Base-by-base conservation (phyloP, 129 eudicot genomes). In the Gnaphalium uliginosum region DNA sequence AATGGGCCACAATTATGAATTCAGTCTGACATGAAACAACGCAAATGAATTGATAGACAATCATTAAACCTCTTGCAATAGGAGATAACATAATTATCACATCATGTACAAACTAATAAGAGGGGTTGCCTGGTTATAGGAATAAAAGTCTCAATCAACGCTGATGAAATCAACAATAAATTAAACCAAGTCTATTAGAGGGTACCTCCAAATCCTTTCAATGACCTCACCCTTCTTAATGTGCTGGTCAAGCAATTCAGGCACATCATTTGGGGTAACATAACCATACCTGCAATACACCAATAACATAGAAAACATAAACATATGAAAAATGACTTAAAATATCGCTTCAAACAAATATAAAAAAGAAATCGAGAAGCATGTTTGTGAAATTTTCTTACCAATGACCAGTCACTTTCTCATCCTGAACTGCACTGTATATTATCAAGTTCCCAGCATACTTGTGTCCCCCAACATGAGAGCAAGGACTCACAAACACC, bases 401-500 rank as follows among this genome's bases (percentile, higher is more conserved):
- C 98, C 98, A 94, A 61, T 94, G 89, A 30, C 98, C 98, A 56
- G 81, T 71, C 62, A 90, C 78, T 77, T 88, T 87, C 67, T 86
- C 96, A 37, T 87, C 84, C 68, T 85, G 48, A 67, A 30, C 79
- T 2, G 91, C 76, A 72, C 93, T 86, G 33, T 87, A 94, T n/a
- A 87, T 94, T 43, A 94, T 94, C 78, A 90, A 78, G 76, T 94
- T 94, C 30, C 98, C 98, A 50, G 98, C 98, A 85, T 94, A 94
- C 76, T 94, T 94, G 81, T 94, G 98, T 21, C 98, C 98, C 50
- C 98, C 98, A 78, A 94, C 76, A 62, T 94, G 98, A 18, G 98
- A 94, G 80, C 96, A 94, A 81, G 98, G 89, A 81, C 88, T 84
- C 84, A 94, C 98, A 73, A 78, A 76, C 54, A 94, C 93, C 79